phyloP scores from a whole-genome alignment of 805 yeast genomes.

The Teunomyces lycoperdinae region DNA sequence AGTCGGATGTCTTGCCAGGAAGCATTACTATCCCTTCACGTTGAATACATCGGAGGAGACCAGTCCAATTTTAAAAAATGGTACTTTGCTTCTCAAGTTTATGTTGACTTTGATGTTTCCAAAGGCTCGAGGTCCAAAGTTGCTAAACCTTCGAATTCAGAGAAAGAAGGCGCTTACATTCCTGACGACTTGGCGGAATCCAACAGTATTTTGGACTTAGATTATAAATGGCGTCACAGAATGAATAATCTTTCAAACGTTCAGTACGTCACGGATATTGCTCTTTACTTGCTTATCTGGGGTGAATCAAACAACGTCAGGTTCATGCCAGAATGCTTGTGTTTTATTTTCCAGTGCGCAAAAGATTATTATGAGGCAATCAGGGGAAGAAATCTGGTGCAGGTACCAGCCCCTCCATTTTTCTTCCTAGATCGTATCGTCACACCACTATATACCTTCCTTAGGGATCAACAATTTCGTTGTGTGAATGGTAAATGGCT shows the following conservation, averaged over 20 bases:
- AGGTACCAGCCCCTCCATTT: conserved; percentile 4
- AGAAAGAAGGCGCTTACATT: conserved; percentile 36
- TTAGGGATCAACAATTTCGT: conserved; percentile 68
- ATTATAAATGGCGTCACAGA: conserved; percentile 60
- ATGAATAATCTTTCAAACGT: conserved; percentile 54
- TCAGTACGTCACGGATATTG: conserved; percentile 65
- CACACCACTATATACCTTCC: conserved; percentile 52
- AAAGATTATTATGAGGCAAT: conserved; percentile 16
- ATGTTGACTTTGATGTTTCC: conserved; percentile 67
- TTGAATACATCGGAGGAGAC: conserved; percentile 91
- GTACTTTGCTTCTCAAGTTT: conserved; percentile 85
- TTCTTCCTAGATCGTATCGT: conserved; percentile 40
- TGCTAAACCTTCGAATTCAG: conserved; percentile 21
- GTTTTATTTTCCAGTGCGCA: conserved; percentile 31
- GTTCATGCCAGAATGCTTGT: conserved; percentile 44
- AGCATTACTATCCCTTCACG: conserved; percentile 77
- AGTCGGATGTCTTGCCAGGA: conserved; percentile 68
- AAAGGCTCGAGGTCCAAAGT: conserved; percentile 28
- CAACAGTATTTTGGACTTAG: conserved; percentile 17
- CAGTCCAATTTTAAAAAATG: conserved; percentile 85
- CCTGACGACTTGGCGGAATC: conserved; percentile 23
- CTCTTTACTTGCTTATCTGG: conserved; percentile 64
- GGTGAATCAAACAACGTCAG: conserved; percentile 72
- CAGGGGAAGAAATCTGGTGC: conserved; percentile 23
- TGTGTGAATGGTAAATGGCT: conserved; percentile 51